Percentiles rank a stretch among this genome's conserved stretches.
Conservation (phyloP, 345 rosid species). For the Stellera chamaejasme region DNA sequence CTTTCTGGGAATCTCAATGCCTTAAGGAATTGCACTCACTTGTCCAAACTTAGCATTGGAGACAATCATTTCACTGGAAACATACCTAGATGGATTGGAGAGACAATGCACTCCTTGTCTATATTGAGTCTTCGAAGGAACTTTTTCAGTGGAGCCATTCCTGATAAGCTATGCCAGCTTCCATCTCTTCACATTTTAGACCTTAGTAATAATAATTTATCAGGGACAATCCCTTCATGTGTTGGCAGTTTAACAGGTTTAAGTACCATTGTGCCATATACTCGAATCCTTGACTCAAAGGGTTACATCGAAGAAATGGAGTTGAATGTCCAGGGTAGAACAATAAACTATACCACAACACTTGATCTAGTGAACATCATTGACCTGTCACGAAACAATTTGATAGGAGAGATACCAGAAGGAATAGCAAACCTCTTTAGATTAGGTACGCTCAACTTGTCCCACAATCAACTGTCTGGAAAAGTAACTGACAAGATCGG, state of each 20-base stretch:
- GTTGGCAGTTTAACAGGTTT: conserved; percentile 3
- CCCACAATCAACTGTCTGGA: conserved; percentile 15
- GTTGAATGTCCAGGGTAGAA: background rate
- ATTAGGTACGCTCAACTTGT: conserved; percentile 19
- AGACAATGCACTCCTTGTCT: background rate
- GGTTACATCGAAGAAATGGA: background rate
- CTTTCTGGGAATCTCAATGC: conserved; percentile 14
- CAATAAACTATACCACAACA: background rate
- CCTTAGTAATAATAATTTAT: conserved; percentile 12
- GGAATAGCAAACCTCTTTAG: conserved; percentile 7
- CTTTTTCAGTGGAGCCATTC: conserved; percentile 14
- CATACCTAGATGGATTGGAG: conserved; percentile 10
- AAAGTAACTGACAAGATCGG: conserved; percentile 10
- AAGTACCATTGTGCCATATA: background rate
- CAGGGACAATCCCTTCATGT: conserved; percentile 11
- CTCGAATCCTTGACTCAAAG: too few species aligned
- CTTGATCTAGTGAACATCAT: conserved; percentile 5
- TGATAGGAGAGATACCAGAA: conserved; percentile 13
- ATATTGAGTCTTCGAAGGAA: conserved; percentile 10
- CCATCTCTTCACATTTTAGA: conserved; percentile 7
- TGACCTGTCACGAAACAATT: conserved; percentile 19
- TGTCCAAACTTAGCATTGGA: conserved; percentile 17
- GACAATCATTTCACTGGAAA: conserved; percentile 15
- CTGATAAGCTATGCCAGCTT: conserved; percentile 16
- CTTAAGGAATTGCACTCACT: conserved; percentile 1